A percentile compares a stretch with the other conserved stretches of the same genome.
These are phyloP conservation scores for Fusarium concolor DNA, from an alignment of 2,329 filamentous ascomycete species.

Conservation along the genomic window DNA sequence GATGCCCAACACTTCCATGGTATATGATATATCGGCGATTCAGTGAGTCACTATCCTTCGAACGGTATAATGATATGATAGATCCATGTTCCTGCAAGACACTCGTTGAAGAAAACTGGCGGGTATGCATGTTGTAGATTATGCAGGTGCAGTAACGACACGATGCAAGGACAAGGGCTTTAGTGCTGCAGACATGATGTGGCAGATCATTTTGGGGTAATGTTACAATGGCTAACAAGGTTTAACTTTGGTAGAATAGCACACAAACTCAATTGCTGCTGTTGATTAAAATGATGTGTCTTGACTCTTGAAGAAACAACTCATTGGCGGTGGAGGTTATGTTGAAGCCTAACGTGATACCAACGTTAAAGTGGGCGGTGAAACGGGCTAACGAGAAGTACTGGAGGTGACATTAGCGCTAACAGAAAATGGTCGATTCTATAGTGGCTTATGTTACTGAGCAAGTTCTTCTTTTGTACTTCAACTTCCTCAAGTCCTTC, in stretches of 20 bases:
- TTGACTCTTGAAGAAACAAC: neutral
- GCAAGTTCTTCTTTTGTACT: neutral
- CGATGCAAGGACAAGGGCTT: slow-evolving; percentile 3
- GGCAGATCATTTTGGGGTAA: neutral
- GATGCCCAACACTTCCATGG: slow-evolving; percentile 8
- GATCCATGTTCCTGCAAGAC: slow-evolving; percentile 7
- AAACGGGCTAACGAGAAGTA: neutral
- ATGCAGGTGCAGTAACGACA: slow-evolving; percentile 7
- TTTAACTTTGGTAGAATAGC: rapidly evolving
- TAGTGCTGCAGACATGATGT: neutral
- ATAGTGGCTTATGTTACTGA: neutral
- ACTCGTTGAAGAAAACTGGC: neutral
- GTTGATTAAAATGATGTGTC: neutral
- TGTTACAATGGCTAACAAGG: rapidly evolving
- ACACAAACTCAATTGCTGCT: rapidly evolving
- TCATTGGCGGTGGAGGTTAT: neutral
- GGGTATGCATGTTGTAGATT: slow-evolving; percentile 11
- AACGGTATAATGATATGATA: neutral
- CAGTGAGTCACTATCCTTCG: neutral
- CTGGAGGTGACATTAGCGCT: neutral
- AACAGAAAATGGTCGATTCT: neutral
- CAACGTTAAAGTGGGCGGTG: neutral
- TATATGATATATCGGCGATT: neutral
- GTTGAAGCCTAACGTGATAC: neutral
- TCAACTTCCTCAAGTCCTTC: neutral